Percentiles rank a stretch among this genome's conserved stretches.
phyloP scores from a whole-genome alignment of 2,329 filamentous ascomycete species.

The Aspergillus neoniger region DNA sequence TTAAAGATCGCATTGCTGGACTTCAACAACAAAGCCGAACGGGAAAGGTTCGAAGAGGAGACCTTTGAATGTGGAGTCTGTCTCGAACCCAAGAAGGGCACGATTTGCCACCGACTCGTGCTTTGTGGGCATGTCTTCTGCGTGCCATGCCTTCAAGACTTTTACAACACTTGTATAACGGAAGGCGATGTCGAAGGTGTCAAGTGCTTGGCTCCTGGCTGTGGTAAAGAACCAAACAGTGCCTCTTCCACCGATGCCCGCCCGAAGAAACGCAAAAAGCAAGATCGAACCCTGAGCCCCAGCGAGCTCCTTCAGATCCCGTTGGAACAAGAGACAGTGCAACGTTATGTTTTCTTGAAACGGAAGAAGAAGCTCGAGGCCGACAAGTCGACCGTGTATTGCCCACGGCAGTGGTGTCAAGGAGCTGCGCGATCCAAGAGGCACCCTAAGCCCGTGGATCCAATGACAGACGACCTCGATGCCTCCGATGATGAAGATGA shows the following conservation, averaged over 20 bases:
- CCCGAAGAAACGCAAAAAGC: slow-evolving; percentile 56
- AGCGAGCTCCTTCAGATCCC: slow-evolving; percentile 81
- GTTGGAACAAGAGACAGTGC: slow-evolving; percentile 69
- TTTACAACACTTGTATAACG: slow-evolving; percentile 83
- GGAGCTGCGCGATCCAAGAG: slow-evolving; percentile 78
- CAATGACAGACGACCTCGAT: slow-evolving; percentile 56
- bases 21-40: slow-evolving; percentile 73
- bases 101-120: slow-evolving; percentile 75
- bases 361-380: slow-evolving; percentile 91
- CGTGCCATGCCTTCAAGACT: slow-evolving; percentile 79
- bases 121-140: slow-evolving; percentile 93
- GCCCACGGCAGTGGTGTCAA: slow-evolving; percentile 88
- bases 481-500: slow-evolving; percentile 57
- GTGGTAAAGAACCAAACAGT: slow-evolving; percentile 63
- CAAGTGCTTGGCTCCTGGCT: slow-evolving; percentile 77
- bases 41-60: slow-evolving; percentile 74
- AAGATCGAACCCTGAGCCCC: slow-evolving; percentile 71
- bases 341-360: slow-evolving; percentile 85
- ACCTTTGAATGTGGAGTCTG: slow-evolving; percentile 90
- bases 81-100: slow-evolving; percentile 87
- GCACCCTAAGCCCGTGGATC: slow-evolving; percentile 69
- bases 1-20: slow-evolving; percentile 72
- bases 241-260: slow-evolving; percentile 18
- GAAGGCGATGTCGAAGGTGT: slow-evolving; percentile 80
- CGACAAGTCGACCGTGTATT: slow-evolving; percentile 90